A percentile compares a stretch with the other conserved stretches of the same genome.
Evolutionary conservation across 352 stramenopile genomes (phyloP).

Genomic region (Globisporangium paddicum): DNA sequence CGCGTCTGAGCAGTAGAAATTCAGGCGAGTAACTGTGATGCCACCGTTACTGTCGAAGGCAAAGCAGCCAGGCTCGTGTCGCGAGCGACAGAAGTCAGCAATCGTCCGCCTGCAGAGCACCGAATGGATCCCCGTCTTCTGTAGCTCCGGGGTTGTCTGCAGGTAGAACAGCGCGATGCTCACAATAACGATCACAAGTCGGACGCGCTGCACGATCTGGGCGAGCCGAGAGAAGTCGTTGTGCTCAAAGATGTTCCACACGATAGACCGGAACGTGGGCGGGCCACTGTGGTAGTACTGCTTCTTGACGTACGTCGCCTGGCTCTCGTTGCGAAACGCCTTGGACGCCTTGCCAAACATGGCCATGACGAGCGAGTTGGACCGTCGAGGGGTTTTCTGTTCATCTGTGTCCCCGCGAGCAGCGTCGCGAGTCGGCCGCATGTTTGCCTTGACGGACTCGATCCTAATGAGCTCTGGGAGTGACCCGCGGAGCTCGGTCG

Average conservation of each 20-base stretch:
- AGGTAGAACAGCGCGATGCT: constrained; percentile 52
- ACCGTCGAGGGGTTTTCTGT: neutral
- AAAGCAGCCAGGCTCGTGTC: constrained; percentile 32
- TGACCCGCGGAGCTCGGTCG: neutral
- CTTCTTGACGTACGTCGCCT: constrained; percentile 16
- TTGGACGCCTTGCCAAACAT: constrained; percentile 25
- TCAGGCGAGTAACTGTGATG: constrained; percentile 16
- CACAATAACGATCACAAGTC: constrained; percentile 28
- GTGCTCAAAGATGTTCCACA: constrained; percentile 49
- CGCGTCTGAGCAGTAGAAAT: constrained; percentile 24
- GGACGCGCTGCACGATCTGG: constrained; percentile 23
- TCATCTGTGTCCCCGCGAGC: neutral
- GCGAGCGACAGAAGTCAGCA: constrained; percentile 29
- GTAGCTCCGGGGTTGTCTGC: constrained; percentile 46
- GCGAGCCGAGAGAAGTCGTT: constrained; percentile 23
- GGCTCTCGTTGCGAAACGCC: constrained; percentile 16
- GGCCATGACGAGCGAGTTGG: constrained; percentile 3
- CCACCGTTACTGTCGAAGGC: constrained; percentile 16
- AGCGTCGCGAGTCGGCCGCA: too few species aligned
- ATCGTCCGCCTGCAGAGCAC: constrained; percentile 38
- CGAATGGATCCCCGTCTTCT: constrained; percentile 33
- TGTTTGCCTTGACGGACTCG: neutral
- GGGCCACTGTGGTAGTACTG: constrained; percentile 18
- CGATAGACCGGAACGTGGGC: constrained; percentile 23
- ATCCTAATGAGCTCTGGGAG: constrained; percentile 2